phyloP scores from a whole-genome alignment of 1,284 basidiomycete species.

The Austropuccinia psidii region DNA sequence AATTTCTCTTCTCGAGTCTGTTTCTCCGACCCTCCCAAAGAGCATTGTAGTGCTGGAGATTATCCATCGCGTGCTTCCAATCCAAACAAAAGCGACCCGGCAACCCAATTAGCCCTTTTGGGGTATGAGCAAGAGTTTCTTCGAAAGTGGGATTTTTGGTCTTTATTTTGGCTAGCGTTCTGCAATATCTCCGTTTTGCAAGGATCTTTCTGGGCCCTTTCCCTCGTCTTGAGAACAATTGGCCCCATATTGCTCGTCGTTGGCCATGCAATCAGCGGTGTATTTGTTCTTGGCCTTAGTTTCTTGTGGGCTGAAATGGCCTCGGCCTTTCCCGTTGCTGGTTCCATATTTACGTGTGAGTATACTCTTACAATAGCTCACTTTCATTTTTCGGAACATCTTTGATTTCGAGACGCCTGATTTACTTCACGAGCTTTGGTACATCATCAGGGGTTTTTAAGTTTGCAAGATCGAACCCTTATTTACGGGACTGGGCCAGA shows the following conservation, averaged over 20 bases:
- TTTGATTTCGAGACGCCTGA: no score
- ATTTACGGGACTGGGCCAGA: slow-evolving; percentile 25
- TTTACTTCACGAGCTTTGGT: neutral
- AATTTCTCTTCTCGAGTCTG: no score
- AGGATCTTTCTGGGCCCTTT: slow-evolving; percentile 3
- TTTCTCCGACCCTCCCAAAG: no score
- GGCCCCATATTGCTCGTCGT: slow-evolving; percentile 1
- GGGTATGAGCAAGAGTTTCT: slow-evolving; percentile 28
- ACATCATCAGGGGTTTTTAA: slow-evolving; percentile 26
- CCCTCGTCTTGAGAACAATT: neutral
- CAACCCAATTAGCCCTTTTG: neutral
- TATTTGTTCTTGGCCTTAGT: neutral
- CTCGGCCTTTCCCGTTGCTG: slow-evolving; percentile 30
- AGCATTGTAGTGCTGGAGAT: no score
- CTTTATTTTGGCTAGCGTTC: slow-evolving; percentile 19
- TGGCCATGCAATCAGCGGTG: neutral
- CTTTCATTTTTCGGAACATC: no score
- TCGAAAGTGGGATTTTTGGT: slow-evolving; percentile 34
- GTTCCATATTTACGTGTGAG: slow-evolving; percentile 36
- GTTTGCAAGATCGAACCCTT: slow-evolving; percentile 9
- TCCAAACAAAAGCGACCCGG: neutral
- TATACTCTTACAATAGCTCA: neutral
- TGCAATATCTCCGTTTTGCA: slow-evolving; percentile 2
- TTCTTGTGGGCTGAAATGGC: slow-evolving; percentile 20
- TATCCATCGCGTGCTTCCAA: no score